Evolutionary conservation across 768 basidiomycete species (phyloP).

Genomic region (Boletus vinaceobasis): DNA sequence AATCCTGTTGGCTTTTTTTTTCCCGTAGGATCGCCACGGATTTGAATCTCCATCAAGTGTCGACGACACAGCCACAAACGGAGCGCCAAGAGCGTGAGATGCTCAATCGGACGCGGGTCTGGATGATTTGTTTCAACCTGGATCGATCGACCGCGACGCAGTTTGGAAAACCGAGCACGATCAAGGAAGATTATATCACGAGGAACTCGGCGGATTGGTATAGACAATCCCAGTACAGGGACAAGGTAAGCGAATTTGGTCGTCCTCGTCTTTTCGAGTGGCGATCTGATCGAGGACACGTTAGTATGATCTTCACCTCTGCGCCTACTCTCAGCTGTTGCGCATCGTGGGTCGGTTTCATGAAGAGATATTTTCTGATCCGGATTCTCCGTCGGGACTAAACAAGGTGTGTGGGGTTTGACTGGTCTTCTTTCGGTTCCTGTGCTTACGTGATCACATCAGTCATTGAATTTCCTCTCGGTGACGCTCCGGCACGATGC

Average conservation of each 20-base stretch:
- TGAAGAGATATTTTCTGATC: conserved; percentile 73
- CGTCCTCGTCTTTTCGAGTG: conserved; percentile 2
- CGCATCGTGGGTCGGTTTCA: conserved; percentile 73
- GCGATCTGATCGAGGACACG: background rate
- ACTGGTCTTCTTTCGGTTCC: background rate
- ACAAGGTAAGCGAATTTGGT: conserved; percentile 35
- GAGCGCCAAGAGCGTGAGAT: conserved; percentile 81
- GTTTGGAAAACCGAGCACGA: conserved; percentile 86
- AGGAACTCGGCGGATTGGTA: conserved; percentile 76
- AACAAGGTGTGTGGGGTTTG: conserved; percentile 55
- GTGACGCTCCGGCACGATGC: conserved; percentile 62
- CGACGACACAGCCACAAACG: conserved; percentile 56
- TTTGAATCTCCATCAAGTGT: conserved; percentile 75
- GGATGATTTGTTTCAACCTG: conserved; percentile 88
- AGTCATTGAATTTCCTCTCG: conserved; percentile 66
- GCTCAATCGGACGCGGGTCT: conserved; percentile 80
- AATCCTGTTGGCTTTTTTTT: background rate
- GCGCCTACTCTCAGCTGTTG: conserved; percentile 66
- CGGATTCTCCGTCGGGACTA: conserved; percentile 60
- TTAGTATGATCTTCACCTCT: conserved; percentile 74
- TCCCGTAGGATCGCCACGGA: conserved; percentile 74
- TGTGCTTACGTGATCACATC: conserved; percentile 7
- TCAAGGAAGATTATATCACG: conserved; percentile 80
- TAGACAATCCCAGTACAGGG: conserved; percentile 60
- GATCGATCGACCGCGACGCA: conserved; percentile 86